A percentile compares a stretch with the other conserved stretches of the same genome.
These are phyloP conservation scores for Colletotrichum paranaense DNA, from an alignment of 2,329 filamentous ascomycete species.

Conservation along the genomic window DNA sequence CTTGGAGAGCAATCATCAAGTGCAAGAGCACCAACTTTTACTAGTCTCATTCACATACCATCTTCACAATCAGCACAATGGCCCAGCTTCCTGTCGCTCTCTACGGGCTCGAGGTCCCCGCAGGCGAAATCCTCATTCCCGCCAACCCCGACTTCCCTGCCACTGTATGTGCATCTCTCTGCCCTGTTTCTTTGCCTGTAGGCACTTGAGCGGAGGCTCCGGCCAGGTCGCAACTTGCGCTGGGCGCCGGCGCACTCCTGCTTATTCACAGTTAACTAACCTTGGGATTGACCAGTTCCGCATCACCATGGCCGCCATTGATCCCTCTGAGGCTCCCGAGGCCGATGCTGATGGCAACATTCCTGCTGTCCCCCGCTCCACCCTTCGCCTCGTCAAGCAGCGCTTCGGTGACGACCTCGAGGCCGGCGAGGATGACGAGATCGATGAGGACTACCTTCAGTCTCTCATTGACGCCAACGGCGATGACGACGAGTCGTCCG, in stretches of 20 bases:
- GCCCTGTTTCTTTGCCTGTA: neutral
- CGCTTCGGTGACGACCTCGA: slow-evolving; percentile 68
- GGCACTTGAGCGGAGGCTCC: neutral
- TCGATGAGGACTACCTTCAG: slow-evolving; percentile 74
- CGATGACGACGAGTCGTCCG: slow-evolving; percentile 62
- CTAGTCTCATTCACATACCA: slow-evolving; percentile 1
- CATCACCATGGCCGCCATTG: slow-evolving; percentile 98
- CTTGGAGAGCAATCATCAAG: slow-evolving; percentile 21
- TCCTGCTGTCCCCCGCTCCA: slow-evolving; percentile 78
- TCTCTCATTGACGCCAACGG: slow-evolving; percentile 64
- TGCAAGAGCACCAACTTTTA: slow-evolving; percentile 17
- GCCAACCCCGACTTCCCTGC: slow-evolving; percentile 83
- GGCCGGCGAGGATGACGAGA: slow-evolving; percentile 69
- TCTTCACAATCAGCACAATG: slow-evolving; percentile 53
- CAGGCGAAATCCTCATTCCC: slow-evolving; percentile 84
- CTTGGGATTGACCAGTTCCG: slow-evolving; percentile 75
- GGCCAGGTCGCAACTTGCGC: slow-evolving; percentile 7
- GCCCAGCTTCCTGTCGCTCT: slow-evolving; percentile 76
- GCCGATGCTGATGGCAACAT: slow-evolving; percentile 71
- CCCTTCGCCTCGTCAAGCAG: slow-evolving; percentile 89
- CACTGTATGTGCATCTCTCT: slow-evolving; percentile 71
- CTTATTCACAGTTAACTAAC: slow-evolving; percentile 42
- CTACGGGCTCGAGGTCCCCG: slow-evolving; percentile 91
- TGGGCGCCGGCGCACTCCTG: neutral
- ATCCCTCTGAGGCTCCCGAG: slow-evolving; percentile 83